Evolutionary conservation across 2,329 filamentous ascomycete genomes (phyloP), one percentile per base, ranked within the genome.

Genomic region (Oidium heveae): DNA sequence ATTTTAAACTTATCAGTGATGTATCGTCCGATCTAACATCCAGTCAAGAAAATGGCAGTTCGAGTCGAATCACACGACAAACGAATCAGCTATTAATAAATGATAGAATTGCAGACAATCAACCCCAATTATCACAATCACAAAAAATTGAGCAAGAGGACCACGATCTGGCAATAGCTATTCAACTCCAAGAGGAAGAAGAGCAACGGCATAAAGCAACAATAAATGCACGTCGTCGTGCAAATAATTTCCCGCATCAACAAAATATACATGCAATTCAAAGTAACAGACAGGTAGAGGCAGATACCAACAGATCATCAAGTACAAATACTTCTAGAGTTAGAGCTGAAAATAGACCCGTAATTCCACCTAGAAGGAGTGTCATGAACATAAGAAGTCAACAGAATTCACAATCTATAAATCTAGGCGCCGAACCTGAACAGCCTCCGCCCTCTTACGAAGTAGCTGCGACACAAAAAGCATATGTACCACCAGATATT

Each of bases 131-230:
- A 8, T 56, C 60, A n/a, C 58, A 58, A 37, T 58, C 57, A 56
- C 58, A 60, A 18, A 62, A 53, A 22, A 68, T 72, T 59, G 73
- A 82, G 68, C 75, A 93, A 70, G 79, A 95, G 68, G 88, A 95
- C 62, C 80, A 75, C 54, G 85, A 91, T 57, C 69, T 95, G 33
- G 91, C 91, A 0, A 73, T 96, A 2, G 88, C 89, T 0, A 72
- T 98, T 7, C 91, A 96, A 64, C 74, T 95, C 0, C 89, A 96
- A 65, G 91, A 96, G 63, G 87, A 94, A 65, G 89, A 96, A 66
- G 86, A 95, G 59, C 80, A 86, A 62, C 75, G 79, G 15, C 78
- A 87, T 58, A 75, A 76, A n/a, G 61, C 64, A 7, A 74, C 77
- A 52, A 74, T 79, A 52, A 77, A 75, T 10, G 75, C 80, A 1